Evolutionary conservation across 129 eudicot species (phyloP), one percentile per base, ranked within the genome.

Genomic region (Flaveria bidentis): DNA sequence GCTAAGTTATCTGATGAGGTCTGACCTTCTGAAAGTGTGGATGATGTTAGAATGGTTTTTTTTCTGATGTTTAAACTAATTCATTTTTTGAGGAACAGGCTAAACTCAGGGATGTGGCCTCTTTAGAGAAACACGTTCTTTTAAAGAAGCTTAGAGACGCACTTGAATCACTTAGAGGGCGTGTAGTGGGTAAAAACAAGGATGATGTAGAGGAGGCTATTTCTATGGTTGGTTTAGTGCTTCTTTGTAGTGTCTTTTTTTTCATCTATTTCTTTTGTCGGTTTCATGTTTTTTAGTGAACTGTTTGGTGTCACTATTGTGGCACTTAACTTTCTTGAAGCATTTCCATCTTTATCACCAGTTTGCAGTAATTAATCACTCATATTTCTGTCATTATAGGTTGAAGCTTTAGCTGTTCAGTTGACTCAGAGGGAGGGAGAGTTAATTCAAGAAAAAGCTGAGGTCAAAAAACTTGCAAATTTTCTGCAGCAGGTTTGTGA

Each of bases 161-260:
- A 9, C 92, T 93, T 30, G 98, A 93, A 76, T 83, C 98, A 33
- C 73, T 93, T 67, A 87, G 86, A 84, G 97, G 91, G 10, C 97
- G 97, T 61, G 90, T 87, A 65, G 89, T 88, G 68, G 97, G 96
- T 25, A 85, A 73, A 84, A 89, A 86, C 87, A 88, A 85, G 81
- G 98, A 88, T 84, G 98, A 91, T 22, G 97, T 93, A 23, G 96
- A 93, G 74, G 97, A 90, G 82, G 98, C 98, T 81, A 86, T 93
- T 84, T 79, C 93, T 72, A 93, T 93, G 97, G 98, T 87, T 58
- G 71, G 93, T 67, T 78, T 45, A 33, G 46, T 70, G 51, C 69
- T 33, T 33, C 39, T 33, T 33, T 33, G 39, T 33, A 4, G 39
- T 33, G 33, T 28, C 33, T 5, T 33, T 33, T 33, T 64, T 71